Evolutionary conservation across 257 asterid genomes (phyloP).

Genomic region (Avicennia marina): DNA sequence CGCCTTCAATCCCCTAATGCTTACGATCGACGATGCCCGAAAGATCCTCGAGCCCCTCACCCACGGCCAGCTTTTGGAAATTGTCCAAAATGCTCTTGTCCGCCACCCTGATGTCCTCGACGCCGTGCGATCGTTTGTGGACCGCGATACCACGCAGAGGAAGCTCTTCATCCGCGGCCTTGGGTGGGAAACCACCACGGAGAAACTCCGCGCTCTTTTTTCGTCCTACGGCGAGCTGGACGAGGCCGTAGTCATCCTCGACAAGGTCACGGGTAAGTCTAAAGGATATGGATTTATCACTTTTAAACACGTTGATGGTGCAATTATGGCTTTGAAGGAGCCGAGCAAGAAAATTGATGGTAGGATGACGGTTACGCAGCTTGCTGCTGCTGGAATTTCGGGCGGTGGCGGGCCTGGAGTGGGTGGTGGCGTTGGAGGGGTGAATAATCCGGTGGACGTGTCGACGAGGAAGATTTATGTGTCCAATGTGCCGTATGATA

Average conservation of each 20-base stretch:
- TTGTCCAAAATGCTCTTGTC: slow-evolving; percentile 54
- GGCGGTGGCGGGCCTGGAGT: slow-evolving; percentile 41
- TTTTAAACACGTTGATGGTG: slow-evolving; percentile 74
- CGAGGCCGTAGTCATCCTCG: slow-evolving; percentile 78
- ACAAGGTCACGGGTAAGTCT: slow-evolving; percentile 68
- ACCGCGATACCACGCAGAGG: slow-evolving; percentile 58
- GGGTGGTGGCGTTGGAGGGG: slow-evolving; percentile 36
- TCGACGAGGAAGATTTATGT: slow-evolving; percentile 78
- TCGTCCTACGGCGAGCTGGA: slow-evolving; percentile 64
- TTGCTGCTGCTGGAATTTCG: slow-evolving; percentile 68
- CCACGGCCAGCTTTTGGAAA: slow-evolving; percentile 60
- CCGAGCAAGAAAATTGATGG: slow-evolving; percentile 86
- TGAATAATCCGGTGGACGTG: slow-evolving; percentile 47
- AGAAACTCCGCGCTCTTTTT: slow-evolving; percentile 57
- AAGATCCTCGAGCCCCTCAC: slow-evolving; percentile 57
- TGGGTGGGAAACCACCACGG: slow-evolving; percentile 86
- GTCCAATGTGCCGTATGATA: slow-evolving; percentile 70
- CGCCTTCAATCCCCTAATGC: slow-evolving; percentile 32
- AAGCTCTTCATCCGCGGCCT: slow-evolving; percentile 88
- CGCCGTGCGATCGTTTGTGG: slow-evolving; percentile 54
- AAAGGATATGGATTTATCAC: slow-evolving; percentile 81
- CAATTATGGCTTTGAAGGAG: slow-evolving; percentile 65
- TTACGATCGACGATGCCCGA: slow-evolving; percentile 56
- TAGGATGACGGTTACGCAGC: slow-evolving; percentile 78
- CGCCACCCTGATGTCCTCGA: slow-evolving; percentile 72